Evolutionary conservation across 2,329 filamentous ascomycete genomes (phyloP), one percentile per base, ranked within the genome.

Genomic region (Cordyceps javanica): DNA sequence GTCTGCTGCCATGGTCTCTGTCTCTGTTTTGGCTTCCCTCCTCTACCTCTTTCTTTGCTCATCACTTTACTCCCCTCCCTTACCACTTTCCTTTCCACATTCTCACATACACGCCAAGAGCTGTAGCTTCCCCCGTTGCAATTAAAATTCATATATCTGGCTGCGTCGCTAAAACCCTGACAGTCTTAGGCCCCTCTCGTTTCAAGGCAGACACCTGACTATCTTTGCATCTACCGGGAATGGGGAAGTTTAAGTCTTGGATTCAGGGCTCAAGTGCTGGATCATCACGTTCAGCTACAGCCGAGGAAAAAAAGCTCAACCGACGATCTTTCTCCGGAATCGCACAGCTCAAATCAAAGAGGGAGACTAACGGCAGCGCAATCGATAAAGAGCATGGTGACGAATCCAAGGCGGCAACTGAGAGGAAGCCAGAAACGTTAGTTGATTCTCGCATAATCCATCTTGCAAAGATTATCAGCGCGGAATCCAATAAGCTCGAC

Each of bases 401-500:
- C 13, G 32, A 39, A 19, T 38, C 28, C 46, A 51, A 45, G 14
- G 9, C 23, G 25, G 48, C 26, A 23, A 39, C 52, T 36, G 64
- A 36, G 14, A 30, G 46, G 44, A 61, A 50, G 48, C 52, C 26
- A 60, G 38, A 16, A 10, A 52, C 14, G 21, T 51, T 59, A n/a
- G 49, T 58, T 3, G 65, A 71, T 11, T 75, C 75, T 2, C 71
- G 68, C 25, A 73, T 82, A 68, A 62, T 75, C 14, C 66, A 69
- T 26, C 67, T 82, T n/a, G 78, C 79, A 2, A 71, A 70, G 50
- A 77, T 69, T 48, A 82, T 82, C 56, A 70, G 71, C 36, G 61
- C 64, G 42, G 78, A 82, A 61, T 77, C 80, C 0, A 74, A 76
- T 60, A 81, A 75, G 62, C 65, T 82, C 19, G 77, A 82, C 58